phyloP scores from a whole-genome alignment of 805 yeast species.

The Ogataea siamensis region DNA sequence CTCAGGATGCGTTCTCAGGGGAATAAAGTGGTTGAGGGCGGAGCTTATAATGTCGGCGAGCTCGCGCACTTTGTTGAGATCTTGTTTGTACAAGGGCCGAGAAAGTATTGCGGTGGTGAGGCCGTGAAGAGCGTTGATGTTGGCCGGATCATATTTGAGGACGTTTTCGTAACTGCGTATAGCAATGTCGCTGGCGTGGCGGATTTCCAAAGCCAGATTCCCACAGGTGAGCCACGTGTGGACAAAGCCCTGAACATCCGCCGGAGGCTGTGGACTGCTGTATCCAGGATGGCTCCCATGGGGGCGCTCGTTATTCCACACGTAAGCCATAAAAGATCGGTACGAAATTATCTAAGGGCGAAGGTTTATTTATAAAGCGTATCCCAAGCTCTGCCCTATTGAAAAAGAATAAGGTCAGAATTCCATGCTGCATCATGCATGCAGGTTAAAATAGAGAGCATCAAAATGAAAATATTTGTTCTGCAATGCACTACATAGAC shows the following conservation, averaged over 20 bases:
- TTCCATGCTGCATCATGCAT: conserved; percentile 12
- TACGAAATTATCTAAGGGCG: background rate
- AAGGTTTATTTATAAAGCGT: background rate
- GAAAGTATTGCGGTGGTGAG: conserved; percentile 41
- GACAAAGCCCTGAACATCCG: conserved; percentile 5
- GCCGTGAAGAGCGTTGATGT: conserved; percentile 41
- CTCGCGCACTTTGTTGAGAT: conserved; percentile 35
- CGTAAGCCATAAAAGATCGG: background rate
- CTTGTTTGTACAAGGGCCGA: background rate
- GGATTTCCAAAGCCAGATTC: conserved; percentile 43
- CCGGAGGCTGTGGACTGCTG: conserved; percentile 1
- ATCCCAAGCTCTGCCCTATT: background rate
- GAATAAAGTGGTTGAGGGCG: conserved; percentile 38
- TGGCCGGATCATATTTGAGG: conserved; percentile 40
- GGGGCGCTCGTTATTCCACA: background rate
- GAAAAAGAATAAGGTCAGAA: conserved; percentile 3
- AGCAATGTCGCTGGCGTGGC: conserved; percentile 38
- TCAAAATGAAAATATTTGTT: conserved; percentile 1
- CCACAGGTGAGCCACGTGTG: conserved; percentile 48
- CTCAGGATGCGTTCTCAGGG: conserved; percentile 37
- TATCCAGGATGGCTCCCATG: background rate
- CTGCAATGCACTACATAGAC: conserved; percentile 10
- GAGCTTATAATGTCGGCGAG: conserved; percentile 41
- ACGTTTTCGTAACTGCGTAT: conserved; percentile 44
- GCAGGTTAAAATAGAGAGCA: conserved; percentile 3